These are phyloP conservation scores for Mycena rebaudengoi DNA, from an alignment of 768 basidiomycete genomes.

Conservation along the genomic window DNA sequence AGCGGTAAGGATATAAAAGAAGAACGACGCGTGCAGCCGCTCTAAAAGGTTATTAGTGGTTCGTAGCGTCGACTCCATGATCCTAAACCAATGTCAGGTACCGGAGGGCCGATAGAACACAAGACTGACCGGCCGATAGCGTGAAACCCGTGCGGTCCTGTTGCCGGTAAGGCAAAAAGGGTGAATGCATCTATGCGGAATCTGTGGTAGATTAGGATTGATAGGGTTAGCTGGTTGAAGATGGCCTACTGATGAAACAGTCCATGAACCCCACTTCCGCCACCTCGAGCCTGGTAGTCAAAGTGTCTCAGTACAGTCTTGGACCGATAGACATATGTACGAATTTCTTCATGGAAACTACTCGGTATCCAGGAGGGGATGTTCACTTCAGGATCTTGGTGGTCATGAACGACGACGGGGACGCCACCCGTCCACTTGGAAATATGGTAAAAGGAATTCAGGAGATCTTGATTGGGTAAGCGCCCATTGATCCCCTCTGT, in stretches of 20 bases:
- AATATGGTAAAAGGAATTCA: constrained; percentile 83
- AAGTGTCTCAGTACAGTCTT: constrained; percentile 77
- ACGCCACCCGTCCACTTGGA: constrained; percentile 78
- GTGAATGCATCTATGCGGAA: constrained; percentile 96
- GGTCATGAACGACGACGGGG: constrained; percentile 84
- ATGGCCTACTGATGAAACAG: constrained; percentile 83
- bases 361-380: constrained; percentile 58
- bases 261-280: constrained; percentile 88
- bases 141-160: constrained; percentile 95
- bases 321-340: constrained; percentile 64
- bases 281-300: constrained; percentile 79
- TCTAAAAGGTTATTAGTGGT: constrained; percentile 95
- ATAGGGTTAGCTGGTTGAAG: no score
- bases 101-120: constrained; percentile 15
- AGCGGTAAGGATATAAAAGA: constrained; percentile 87
- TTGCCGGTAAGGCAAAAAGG: constrained; percentile 85
- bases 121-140: constrained; percentile 81
- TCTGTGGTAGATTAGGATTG: constrained; percentile 46
- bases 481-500: constrained; percentile 95
- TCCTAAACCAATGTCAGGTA: constrained; percentile 48
- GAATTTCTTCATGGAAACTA: constrained; percentile 53
- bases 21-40: constrained; percentile 96
- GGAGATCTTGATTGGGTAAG: constrained; percentile 93
- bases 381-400: constrained; percentile 55
- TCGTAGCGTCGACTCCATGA: constrained; percentile 87